Evolutionary conservation across 139 green algal species (phyloP).

Genomic region (Chlamydomonas incerta): DNA sequence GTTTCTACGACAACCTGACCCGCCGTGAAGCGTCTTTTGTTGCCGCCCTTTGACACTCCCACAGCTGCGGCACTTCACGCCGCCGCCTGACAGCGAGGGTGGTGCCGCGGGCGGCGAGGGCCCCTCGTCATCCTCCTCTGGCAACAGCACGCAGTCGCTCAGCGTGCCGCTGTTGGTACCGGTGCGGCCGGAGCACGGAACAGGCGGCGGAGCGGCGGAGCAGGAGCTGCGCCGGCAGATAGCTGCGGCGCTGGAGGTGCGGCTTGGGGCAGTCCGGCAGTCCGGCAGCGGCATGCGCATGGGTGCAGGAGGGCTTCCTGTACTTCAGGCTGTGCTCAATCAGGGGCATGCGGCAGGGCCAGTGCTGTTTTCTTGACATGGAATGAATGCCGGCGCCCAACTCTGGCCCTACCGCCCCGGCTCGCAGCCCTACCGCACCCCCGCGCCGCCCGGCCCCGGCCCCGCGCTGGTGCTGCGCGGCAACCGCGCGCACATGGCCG

Average conservation of each 20-base stretch:
- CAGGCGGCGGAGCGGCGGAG: constrained; percentile 46
- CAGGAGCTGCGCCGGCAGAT: background rate
- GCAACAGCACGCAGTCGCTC: background rate
- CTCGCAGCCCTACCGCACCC: constrained; percentile 18
- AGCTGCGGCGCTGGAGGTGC: constrained; percentile 29
- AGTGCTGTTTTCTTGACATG: too few relatives aligned
- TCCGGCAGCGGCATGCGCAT: too few relatives aligned
- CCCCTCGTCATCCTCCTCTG: too few relatives aligned
- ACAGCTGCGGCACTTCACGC: background rate
- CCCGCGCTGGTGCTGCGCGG: background rate
- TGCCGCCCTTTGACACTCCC: too few relatives aligned
- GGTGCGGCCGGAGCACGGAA: constrained; percentile 7
- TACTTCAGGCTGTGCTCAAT: too few relatives aligned
- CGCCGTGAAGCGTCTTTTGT: too few relatives aligned
- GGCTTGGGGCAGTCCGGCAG: too few relatives aligned
- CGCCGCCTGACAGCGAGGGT: background rate
- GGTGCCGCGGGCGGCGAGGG: too few relatives aligned
- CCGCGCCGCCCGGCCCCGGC: background rate
- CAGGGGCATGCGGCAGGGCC: too few relatives aligned
- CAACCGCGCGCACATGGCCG: background rate
- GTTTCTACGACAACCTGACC: too few relatives aligned
- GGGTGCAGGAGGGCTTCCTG: too few relatives aligned
- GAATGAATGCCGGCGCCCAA: too few relatives aligned
- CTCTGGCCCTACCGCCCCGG: background rate
- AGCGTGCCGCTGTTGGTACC: constrained; percentile 47